Base-by-base conservation (phyloP, 805 yeast genomes). In the Kodamaea sagamina region DNA sequence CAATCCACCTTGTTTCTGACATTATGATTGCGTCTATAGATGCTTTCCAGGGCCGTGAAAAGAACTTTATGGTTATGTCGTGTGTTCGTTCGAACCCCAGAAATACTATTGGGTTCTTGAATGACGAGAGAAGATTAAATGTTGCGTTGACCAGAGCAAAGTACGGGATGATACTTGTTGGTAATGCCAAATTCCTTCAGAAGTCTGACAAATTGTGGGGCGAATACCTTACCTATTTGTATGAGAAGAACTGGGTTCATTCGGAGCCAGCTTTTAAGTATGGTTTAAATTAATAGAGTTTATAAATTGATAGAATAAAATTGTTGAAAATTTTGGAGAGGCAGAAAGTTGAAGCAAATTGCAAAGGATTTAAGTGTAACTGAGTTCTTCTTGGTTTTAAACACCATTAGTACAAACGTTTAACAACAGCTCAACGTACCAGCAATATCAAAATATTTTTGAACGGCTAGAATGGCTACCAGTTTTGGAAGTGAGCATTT, bases 121-220 rank as follows among this genome's bases (percentile, higher is more conserved):
- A 50, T 36, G 65, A 59, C 26, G 58, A 61, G 19, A 49, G 65
- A 47, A 52, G 64, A 49, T 50, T 59, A 51, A 61, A 61, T 36
- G 64, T 61, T 21, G 65, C 65, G 1, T 50, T 61, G 39, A 59
- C 64, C 2, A 52, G 65, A 48, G 63, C 65, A n/a, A 53, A 47
- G 44, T 58, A 48, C 34, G 65, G 64, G 2, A 48, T 61, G 52
- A 46, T 59, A 9, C 45, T 67, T 19, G 52, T 66, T 39, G 72
- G 72, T 18, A 69, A 67, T 49, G 61, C 52, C 8, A 39, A 53
- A 11, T 74, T 64, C 65, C 78, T 51, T 72, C 77, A 11, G 63
- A 59, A 61, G n/a, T 78, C 81, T 5, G 75, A 71, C 46, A 44
- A 53, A 2, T 50, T 77, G 24, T 81, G 86, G 87, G 58, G 58